Evolutionary conservation across 306 rosid species (phyloP).

Genomic region (Oemleria cerasiformis): DNA sequence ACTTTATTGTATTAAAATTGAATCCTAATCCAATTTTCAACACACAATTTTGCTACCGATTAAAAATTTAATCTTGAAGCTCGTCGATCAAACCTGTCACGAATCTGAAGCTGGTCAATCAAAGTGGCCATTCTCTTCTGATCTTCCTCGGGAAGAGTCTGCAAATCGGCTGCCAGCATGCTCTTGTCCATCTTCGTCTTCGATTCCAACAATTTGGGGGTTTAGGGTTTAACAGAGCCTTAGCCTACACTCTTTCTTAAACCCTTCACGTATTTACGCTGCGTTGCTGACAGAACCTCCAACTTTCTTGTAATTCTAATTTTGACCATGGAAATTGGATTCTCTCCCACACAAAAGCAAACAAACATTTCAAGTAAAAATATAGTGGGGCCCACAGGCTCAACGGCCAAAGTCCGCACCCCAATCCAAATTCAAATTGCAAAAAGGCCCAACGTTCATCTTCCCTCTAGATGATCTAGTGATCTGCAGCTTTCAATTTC

Average conservation of each 20-base stretch:
- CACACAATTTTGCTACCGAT: background rate
- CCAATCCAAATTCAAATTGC: background rate
- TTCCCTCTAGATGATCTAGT: background rate
- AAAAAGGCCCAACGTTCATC: conserved; percentile 4
- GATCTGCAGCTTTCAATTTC: background rate
- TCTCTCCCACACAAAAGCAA: too few species aligned
- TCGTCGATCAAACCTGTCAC: conserved; percentile 53
- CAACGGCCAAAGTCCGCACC: background rate
- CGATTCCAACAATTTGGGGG: conserved; percentile 4
- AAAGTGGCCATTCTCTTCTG: conserved; percentile 52
- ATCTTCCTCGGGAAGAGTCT: conserved; percentile 59
- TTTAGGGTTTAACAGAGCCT: conserved; percentile 33
- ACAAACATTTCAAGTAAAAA: background rate
- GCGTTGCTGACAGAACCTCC: conserved; percentile 3
- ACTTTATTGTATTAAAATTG: background rate
- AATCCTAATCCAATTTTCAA: conserved; percentile 1
- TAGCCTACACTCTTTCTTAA: conserved; percentile 17
- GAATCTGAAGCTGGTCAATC: conserved; percentile 57
- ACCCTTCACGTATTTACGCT: conserved; percentile 29
- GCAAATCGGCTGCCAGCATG: conserved; percentile 42
- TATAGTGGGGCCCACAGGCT: background rate
- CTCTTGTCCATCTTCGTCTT: conserved; percentile 60
- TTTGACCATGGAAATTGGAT: background rate
- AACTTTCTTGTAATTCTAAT: background rate
- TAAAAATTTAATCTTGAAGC: background rate